Conservation (phyloP, 2,329 filamentous ascomycete genomes). For the Aspergillus felis region DNA sequence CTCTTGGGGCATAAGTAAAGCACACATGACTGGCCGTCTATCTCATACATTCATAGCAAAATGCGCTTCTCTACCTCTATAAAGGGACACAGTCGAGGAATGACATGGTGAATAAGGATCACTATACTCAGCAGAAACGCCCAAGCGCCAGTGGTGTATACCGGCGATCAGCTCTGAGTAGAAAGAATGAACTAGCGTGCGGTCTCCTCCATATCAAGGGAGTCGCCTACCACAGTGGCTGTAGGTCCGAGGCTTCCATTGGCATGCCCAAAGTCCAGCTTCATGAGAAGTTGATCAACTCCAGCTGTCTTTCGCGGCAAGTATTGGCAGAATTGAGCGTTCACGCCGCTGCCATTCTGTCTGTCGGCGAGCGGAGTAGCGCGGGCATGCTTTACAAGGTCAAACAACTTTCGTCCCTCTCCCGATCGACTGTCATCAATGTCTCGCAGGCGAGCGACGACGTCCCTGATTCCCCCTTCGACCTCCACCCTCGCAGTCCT, state of each 20-base stretch:
- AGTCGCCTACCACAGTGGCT: background rate
- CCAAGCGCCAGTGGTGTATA: background rate
- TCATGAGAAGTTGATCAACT: conserved; percentile 84
- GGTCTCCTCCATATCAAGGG: conserved; percentile 6
- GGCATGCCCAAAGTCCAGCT: conserved; percentile 62
- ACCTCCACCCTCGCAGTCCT: conserved; percentile 61
- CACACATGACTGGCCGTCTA: background rate
- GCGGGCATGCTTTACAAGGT: conserved; percentile 24
- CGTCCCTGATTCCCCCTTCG: conserved; percentile 61
- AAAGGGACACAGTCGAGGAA: background rate
- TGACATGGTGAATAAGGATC: background rate
- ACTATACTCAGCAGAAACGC: background rate
- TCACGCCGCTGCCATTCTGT: conserved; percentile 16
- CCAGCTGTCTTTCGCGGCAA: conserved; percentile 70
- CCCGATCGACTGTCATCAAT: conserved; percentile 56
- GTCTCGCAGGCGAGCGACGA: conserved; percentile 54
- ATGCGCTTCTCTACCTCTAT: background rate
- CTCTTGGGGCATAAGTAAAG: background rate
- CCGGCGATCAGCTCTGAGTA: background rate
- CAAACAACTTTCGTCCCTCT: conserved; percentile 34
- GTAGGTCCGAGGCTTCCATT: conserved; percentile 13
- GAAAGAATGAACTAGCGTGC: background rate
- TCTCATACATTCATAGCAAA: background rate
- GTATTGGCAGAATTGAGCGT: conserved; percentile 46
- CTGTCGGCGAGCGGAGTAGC: conserved; percentile 26